Evolutionary conservation across 148 eudicot genomes (phyloP).

Genomic region (Silene uniflora): DNA sequence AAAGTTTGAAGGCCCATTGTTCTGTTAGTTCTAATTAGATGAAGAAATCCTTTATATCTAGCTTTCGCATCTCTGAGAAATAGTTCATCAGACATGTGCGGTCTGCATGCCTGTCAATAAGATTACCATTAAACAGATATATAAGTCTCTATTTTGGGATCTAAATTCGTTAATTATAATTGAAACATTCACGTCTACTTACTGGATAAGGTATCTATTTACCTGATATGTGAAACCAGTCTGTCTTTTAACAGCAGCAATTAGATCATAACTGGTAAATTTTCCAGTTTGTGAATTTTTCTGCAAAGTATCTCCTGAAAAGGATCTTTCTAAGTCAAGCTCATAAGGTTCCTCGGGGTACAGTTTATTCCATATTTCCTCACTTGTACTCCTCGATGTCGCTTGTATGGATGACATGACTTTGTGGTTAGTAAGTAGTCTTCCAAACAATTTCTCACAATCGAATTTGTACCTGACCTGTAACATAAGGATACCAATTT

Average conservation of each 20-base stretch:
- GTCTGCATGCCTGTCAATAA: constrained; percentile 57
- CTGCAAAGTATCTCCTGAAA: constrained; percentile 21
- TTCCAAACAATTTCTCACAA: constrained; percentile 69
- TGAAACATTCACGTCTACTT: no score
- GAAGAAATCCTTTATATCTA: constrained; percentile 90
- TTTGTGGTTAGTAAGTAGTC: constrained; percentile 56
- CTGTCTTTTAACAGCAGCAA: constrained; percentile 76
- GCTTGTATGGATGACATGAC: constrained; percentile 65
- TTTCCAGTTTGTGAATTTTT: constrained; percentile 32
- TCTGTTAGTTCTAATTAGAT: constrained; percentile 69
- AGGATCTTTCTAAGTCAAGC: constrained; percentile 34
- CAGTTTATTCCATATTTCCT: constrained; percentile 58
- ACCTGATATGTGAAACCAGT: constrained; percentile 80
- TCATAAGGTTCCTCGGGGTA: constrained; percentile 74
- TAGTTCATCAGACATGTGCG: constrained; percentile 54
- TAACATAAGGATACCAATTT: constrained; percentile 15
- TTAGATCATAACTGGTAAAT: constrained; percentile 69
- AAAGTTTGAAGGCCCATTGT: constrained; percentile 47
- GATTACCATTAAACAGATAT: no score
- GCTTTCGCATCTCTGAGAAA: constrained; percentile 81
- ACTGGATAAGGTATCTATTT: constrained; percentile 1
- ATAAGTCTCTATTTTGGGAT: no score
- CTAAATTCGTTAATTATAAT: no score
- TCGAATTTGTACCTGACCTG: constrained; percentile 81
- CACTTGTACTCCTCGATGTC: constrained; percentile 39